Percentiles rank a stretch among this genome's conserved stretches.
These are phyloP conservation scores for Neoscytalidium dimidiatum DNA, from an alignment of 2,329 filamentous ascomycete species.

Conservation along the genomic window DNA sequence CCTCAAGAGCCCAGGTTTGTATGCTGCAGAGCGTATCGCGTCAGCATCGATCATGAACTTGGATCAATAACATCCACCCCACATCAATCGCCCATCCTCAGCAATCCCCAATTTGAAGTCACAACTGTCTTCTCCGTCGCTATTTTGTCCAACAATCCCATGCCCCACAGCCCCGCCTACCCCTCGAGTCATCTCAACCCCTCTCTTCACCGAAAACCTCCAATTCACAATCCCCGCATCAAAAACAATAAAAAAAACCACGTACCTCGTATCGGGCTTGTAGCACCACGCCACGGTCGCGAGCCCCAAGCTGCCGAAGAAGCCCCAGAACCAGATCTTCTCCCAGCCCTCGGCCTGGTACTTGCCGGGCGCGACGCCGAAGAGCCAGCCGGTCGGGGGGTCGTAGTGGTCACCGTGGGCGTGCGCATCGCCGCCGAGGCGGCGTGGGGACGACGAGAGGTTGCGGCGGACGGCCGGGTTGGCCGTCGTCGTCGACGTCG, in stretches of 20 bases:
- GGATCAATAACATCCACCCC: neutral
- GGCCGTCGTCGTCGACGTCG: neutral
- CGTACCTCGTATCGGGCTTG: conserved; percentile 98
- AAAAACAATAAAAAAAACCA: conserved; percentile 35
- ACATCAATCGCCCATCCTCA: neutral
- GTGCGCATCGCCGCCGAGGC: conserved; percentile 44
- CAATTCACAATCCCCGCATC: neutral
- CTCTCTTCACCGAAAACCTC: conserved; percentile 10
- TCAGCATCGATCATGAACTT: conserved; percentile 23
- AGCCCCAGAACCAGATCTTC: conserved; percentile 79
- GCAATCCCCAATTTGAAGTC: neutral
- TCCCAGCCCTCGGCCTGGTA: conserved; percentile 97
- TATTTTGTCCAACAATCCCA: neutral
- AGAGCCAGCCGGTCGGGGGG: conserved; percentile 87
- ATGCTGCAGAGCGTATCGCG: conserved; percentile 63
- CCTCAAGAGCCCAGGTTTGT: conserved; percentile 98
- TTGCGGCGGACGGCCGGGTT: neutral
- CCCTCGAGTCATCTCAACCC: neutral
- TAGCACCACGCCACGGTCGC: conserved; percentile 84
- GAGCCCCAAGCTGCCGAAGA: conserved; percentile 74
- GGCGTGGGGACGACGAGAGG: conserved; percentile 1
- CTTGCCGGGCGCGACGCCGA: conserved; percentile 91
- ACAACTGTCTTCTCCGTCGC: neutral
- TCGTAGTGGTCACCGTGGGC: conserved; percentile 70
- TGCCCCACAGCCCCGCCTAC: neutral